Evolutionary conservation across 1,139 yeast genomes (phyloP).

Genomic region (Wickerhamomyces sp.): DNA sequence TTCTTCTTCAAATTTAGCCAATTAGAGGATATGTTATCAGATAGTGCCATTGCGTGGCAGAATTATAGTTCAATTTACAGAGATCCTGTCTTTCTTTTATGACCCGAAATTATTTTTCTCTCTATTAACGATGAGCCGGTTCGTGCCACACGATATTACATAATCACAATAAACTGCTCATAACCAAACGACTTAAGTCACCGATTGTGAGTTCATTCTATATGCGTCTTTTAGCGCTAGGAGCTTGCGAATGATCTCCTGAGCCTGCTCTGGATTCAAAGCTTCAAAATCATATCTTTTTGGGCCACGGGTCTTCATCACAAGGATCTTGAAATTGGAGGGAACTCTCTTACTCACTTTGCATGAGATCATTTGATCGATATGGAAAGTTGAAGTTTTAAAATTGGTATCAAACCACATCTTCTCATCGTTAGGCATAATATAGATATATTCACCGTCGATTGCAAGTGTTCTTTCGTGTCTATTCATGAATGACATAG

Average conservation of each 20-base stretch:
- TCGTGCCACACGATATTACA: not conserved
- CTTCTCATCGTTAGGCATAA: slow-evolving; percentile 75
- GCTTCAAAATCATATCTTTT: slow-evolving; percentile 91
- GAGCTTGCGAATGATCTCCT: slow-evolving; percentile 69
- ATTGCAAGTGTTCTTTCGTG: slow-evolving; percentile 82
- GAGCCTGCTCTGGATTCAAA: slow-evolving; percentile 51
- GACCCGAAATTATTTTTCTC: not conserved
- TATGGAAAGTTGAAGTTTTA: slow-evolving; percentile 84
- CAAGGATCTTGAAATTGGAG: slow-evolving; percentile 74
- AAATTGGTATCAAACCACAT: slow-evolving; percentile 63
- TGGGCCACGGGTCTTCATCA: slow-evolving; percentile 58
- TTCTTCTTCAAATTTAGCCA: slow-evolving; percentile 16
- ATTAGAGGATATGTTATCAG: slow-evolving; percentile 4
- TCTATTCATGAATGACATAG: slow-evolving; percentile 72
- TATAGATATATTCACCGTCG: slow-evolving; percentile 90
- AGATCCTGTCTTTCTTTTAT: not conserved
- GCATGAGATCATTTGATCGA: slow-evolving; percentile 69
- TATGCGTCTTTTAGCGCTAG: slow-evolving; percentile 49
- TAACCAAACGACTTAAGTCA: slow-evolving; percentile 1
- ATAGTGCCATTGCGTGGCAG: not conserved
- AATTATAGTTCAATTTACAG: too few relatives aligned
- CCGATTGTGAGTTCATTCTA: slow-evolving; percentile 28
- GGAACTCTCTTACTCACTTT: slow-evolving; percentile 79
- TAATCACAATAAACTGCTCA: not conserved
- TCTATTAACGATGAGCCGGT: slow-evolving; percentile 1